phyloP scores from a whole-genome alignment of 495 filamentous ascomycete species.

The Eremomyces bilateralis region DNA sequence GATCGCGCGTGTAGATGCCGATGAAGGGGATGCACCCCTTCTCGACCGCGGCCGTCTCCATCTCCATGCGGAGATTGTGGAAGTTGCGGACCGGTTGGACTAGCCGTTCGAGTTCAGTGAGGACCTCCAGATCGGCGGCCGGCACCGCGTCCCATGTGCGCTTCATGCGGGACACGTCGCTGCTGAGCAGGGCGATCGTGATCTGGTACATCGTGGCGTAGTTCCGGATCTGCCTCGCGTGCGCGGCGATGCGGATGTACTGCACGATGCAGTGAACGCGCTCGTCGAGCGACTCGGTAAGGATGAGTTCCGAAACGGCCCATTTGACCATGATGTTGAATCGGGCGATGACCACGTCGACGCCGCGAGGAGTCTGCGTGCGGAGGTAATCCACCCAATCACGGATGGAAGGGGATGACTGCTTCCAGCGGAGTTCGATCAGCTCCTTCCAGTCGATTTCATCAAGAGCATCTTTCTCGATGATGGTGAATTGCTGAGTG shows the following conservation, averaged over 20 bases:
- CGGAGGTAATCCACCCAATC: slow-evolving; percentile 89
- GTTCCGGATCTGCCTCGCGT: slow-evolving; percentile 71
- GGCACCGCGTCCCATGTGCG: slow-evolving; percentile 71
- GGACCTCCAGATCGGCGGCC: slow-evolving; percentile 39
- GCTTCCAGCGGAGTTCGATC: slow-evolving; percentile 72
- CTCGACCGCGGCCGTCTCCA: slow-evolving; percentile 45
- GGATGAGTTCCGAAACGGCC: slow-evolving; percentile 75
- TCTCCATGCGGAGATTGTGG: slow-evolving; percentile 67
- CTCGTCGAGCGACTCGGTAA: slow-evolving; percentile 66
- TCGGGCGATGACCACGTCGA: slow-evolving; percentile 87
- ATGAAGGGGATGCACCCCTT: slow-evolving; percentile 94
- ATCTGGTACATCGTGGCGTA: slow-evolving; percentile 95
- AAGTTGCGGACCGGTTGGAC: slow-evolving; percentile 85
- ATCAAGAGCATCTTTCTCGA: slow-evolving; percentile 88
- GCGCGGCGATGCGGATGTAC: slow-evolving; percentile 74
- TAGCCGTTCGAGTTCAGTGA: slow-evolving; percentile 63
- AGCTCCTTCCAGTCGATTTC: slow-evolving; percentile 97
- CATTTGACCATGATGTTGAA: slow-evolving; percentile 98
- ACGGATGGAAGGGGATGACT: slow-evolving; percentile 38
- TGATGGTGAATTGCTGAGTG: slow-evolving; percentile 83
- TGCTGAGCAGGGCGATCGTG: slow-evolving; percentile 69
- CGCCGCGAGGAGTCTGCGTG: slow-evolving; percentile 56
- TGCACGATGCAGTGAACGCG: slow-evolving; percentile 69
- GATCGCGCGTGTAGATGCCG: slow-evolving; percentile 40
- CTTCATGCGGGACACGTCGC: slow-evolving; percentile 53